Base-by-base conservation (phyloP, 768 basidiomycete genomes). In the Vishniacozyma victoriae region DNA sequence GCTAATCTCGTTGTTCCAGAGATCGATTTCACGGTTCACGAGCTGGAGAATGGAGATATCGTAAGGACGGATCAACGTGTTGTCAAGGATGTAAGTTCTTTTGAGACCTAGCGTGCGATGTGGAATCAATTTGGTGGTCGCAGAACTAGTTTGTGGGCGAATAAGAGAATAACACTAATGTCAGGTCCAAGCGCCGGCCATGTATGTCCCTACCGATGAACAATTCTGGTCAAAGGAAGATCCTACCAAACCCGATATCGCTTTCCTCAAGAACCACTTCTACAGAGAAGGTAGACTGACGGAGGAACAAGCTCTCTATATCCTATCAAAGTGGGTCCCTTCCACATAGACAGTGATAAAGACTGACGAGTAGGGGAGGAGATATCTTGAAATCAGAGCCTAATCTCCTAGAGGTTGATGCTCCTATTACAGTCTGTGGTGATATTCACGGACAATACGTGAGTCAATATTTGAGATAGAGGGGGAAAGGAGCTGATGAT, bases 401-500 rank as follows among this genome's bases (percentile, higher is more conserved):
- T 13, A 97, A 97, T 69, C 79, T 99, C 54, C 76, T 99, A 45
- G 80, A 84, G 50, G 91, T 99, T 45, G 95, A 97, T 74, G 92
- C 92, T 19, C 95, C 95, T 35, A 92, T 99, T 9, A 9, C 62
- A 90, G 89, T 91, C 29, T 97, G 93, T 72, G 95, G 93, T 40
- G 93, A 97, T 75, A 95, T 97, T 38, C 93, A 97, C 63, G 93
- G 93, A 0, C 93, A 99, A 87, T 99, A 99, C 75, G 93, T 95
- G 62, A 71, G 64, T 35, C 16, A 12, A 0, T 7, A n/a, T 1
- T 18, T 31, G 5, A 12, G 22, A 12, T 23, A 19, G 15, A 26
- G 16, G 23, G 9, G 24, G 3, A 1, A 16, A 3, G 24, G 24
- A 13, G 12, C 11, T 6, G 23, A 24, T 16, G 13, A 37, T 24